These are phyloP conservation scores for Zygosaccharomyces rouxii DNA, from an alignment of 805 yeast genomes.

Conservation along the genomic window DNA sequence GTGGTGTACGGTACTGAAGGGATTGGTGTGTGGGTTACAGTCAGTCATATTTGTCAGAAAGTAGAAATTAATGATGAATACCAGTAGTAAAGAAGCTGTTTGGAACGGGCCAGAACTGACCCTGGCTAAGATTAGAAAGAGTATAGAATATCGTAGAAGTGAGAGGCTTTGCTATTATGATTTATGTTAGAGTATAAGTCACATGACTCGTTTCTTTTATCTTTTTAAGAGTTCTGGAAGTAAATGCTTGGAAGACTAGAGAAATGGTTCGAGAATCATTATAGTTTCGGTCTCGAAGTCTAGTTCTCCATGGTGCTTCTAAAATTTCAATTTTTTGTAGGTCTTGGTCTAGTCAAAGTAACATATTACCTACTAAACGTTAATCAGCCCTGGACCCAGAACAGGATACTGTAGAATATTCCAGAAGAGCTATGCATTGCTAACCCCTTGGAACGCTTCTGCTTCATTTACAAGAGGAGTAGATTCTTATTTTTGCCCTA, in stretches of 20 bases:
- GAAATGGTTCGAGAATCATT: no score
- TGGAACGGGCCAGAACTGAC: background rate
- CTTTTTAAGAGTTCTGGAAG: background rate
- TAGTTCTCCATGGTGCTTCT: no score
- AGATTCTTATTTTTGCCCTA: background rate
- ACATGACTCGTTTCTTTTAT: background rate
- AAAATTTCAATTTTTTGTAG: no score
- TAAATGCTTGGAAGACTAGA: no score
- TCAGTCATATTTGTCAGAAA: background rate
- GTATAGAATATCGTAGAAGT: background rate
- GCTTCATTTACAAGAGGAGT: no score
- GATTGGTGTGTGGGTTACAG: background rate
- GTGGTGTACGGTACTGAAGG: background rate
- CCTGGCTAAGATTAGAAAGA: background rate
- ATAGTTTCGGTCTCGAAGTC: no score
- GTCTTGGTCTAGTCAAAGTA: no score
- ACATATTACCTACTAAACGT: no score
- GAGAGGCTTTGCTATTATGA: background rate
- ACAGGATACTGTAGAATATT: no score
- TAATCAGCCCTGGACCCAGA: no score
- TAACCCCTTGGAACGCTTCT: no score
- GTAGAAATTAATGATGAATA: background rate
- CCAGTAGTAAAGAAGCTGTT: background rate
- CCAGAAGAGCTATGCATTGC: no score
- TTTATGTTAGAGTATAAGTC: background rate